Percentiles rank a stretch among this genome's conserved stretches.
Evolutionary conservation across 1,284 basidiomycete genomes (phyloP).

Genomic region (Cutaneotrichosporon spelunceum): DNA sequence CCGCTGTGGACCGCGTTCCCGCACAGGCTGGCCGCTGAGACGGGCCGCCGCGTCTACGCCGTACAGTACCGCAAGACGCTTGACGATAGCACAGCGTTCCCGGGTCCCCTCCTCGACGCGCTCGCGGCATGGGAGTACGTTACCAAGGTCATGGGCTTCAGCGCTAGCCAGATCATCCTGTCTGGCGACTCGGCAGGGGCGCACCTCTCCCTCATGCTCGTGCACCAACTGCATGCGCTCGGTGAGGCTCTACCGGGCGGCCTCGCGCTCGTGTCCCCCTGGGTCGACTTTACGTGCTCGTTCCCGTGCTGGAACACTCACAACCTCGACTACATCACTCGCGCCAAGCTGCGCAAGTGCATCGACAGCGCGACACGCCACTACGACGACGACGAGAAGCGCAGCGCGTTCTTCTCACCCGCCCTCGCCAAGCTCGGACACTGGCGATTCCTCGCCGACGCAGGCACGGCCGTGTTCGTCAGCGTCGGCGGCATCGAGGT

Average conservation of each 20-base stretch:
- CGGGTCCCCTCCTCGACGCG: slow-evolving; percentile 25
- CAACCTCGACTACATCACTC: slow-evolving; percentile 18
- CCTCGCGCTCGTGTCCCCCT: slow-evolving; percentile 59
- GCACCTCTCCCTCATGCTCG: slow-evolving; percentile 18
- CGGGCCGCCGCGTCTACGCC: slow-evolving; percentile 15
- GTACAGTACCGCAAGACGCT: slow-evolving; percentile 23
- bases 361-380: slow-evolving; percentile 24
- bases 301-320: slow-evolving; percentile 16
- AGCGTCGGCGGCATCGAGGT: slow-evolving; percentile 38
- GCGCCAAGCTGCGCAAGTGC: slow-evolving; percentile 5
- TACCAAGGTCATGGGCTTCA: slow-evolving; percentile 12
- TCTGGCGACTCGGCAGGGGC: slow-evolving; percentile 25
- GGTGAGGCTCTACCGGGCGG: slow-evolving; percentile 53
- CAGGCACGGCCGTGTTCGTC: slow-evolving; percentile 33
- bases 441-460: slow-evolving; percentile 24
- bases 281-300: slow-evolving; percentile 55
- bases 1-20: slow-evolving; percentile 19
- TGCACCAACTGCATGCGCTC: slow-evolving; percentile 14
- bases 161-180: slow-evolving; percentile 14
- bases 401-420: slow-evolving; percentile 26
- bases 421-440: slow-evolving; percentile 18
- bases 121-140: slow-evolving; percentile 23
- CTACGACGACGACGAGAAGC: slow-evolving; percentile 12
- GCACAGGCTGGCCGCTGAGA: slow-evolving; percentile 16
- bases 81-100: slow-evolving; percentile 11